A percentile compares a stretch with the other conserved stretches of the same genome.
phyloP scores from a whole-genome alignment of 1,284 basidiomycete genomes.

The Pascua sp. region DNA sequence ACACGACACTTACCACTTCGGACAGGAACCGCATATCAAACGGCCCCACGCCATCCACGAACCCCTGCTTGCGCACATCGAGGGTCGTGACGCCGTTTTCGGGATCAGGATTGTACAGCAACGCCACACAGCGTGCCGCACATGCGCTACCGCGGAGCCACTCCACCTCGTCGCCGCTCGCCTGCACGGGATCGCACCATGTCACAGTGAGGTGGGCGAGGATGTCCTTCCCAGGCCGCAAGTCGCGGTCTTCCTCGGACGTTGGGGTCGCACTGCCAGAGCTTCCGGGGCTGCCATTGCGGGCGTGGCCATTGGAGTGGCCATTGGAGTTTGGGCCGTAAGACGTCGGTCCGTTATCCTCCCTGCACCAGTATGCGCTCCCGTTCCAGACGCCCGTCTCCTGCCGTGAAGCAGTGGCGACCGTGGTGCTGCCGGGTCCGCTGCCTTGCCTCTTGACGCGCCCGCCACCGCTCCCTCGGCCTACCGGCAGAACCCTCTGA shows the following conservation, averaged over 20 bases:
- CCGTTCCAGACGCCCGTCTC: neutral
- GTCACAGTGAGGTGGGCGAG: conserved; percentile 3
- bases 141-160: conserved; percentile 23
- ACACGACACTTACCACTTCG: conserved; percentile 3
- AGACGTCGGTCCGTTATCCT: too few relatives aligned
- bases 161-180: conserved; percentile 5
- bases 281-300: too few relatives aligned
- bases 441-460: too few relatives aligned
- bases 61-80: conserved; percentile 16
- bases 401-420: neutral
- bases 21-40: conserved; percentile 26
- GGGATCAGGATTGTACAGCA: conserved; percentile 26
- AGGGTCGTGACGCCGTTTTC: conserved; percentile 19
- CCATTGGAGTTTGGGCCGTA: too few relatives aligned
- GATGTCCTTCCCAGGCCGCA: neutral
- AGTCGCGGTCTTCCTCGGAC: too few relatives aligned
- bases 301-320: too few relatives aligned
- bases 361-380: too few relatives aligned
- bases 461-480: too few relatives aligned
- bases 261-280: neutral
- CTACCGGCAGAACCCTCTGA: neutral
- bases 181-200: conserved; percentile 4
- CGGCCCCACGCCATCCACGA: conserved; percentile 20
- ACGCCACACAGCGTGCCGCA: conserved; percentile 12
- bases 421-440: neutral